Evolutionary conservation across 176 grass and related monocot species (phyloP).

Genomic region (Triticum dicoccoides): DNA sequence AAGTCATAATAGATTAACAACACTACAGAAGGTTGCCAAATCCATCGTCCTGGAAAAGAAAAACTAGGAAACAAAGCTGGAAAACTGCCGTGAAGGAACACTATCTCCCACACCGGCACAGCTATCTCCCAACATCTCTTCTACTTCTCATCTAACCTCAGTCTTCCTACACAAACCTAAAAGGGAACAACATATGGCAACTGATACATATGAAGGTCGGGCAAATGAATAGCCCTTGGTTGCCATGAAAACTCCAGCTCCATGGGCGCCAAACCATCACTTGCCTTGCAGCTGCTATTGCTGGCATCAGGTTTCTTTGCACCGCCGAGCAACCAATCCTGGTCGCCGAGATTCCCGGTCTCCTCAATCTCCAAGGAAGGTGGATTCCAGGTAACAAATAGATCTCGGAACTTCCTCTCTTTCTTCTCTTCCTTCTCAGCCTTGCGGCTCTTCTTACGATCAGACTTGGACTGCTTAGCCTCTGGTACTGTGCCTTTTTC

Average conservation of each 20-base stretch:
- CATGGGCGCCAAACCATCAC: slow-evolving; percentile 18
- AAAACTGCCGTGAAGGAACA: slow-evolving; percentile 43
- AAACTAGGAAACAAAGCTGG: slow-evolving; percentile 36
- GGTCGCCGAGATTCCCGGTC: not conserved
- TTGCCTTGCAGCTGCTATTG: slow-evolving; percentile 12
- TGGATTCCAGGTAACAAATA: slow-evolving; percentile 55
- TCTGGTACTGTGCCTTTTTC: not conserved
- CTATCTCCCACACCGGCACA: slow-evolving; percentile 35
- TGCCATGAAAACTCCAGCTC: slow-evolving; percentile 40
- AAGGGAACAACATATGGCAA: slow-evolving; percentile 52
- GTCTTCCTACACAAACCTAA: slow-evolving; percentile 15
- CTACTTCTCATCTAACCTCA: slow-evolving; percentile 30
- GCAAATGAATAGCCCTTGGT: slow-evolving; percentile 28
- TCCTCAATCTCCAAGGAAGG: not conserved
- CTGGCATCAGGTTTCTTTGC: slow-evolving; percentile 27
- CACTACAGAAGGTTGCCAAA: not conserved
- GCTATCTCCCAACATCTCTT: slow-evolving; percentile 26
- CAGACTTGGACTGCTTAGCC: slow-evolving; percentile 31
- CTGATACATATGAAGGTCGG: slow-evolving; percentile 32
- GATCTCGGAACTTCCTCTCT: slow-evolving; percentile 37
- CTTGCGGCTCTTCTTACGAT: slow-evolving; percentile 38
- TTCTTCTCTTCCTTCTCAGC: slow-evolving; percentile 54
- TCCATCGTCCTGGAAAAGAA: not conserved
- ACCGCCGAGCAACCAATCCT: slow-evolving; percentile 39
- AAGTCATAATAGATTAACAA: not conserved